phyloP scores from a whole-genome alignment of 768 basidiomycete genomes.

The Tulasnella calospora region DNA sequence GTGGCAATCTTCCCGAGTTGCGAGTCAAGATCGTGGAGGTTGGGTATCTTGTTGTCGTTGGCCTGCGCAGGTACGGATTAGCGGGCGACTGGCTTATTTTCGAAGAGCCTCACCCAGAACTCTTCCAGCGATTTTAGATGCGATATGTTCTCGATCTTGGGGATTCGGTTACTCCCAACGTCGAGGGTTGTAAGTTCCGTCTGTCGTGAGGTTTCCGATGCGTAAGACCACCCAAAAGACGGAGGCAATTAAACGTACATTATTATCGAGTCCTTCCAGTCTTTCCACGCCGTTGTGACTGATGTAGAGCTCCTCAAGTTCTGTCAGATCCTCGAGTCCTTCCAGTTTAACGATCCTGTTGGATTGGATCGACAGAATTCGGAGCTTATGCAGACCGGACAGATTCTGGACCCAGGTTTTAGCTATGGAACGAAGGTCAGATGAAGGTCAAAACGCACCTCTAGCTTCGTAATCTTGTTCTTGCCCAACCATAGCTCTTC shows the following conservation, averaged over 20 bases:
- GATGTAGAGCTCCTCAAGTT: constrained; percentile 84
- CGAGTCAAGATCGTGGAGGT: constrained; percentile 59
- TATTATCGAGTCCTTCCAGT: constrained; percentile 79
- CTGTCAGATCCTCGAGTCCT: constrained; percentile 63
- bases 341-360: constrained; percentile 89
- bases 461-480: constrained; percentile 88
- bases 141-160: constrained; percentile 71
- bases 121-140: constrained; percentile 79
- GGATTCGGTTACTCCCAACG: constrained; percentile 77
- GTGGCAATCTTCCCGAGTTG: constrained; percentile 57
- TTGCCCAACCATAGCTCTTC: constrained; percentile 97
- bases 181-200: constrained; percentile 78
- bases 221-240: neutral
- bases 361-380: constrained; percentile 85
- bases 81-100: neutral
- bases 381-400: constrained; percentile 61
- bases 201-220: constrained; percentile 34
- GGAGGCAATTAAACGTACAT: constrained; percentile 46
- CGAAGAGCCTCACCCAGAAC: constrained; percentile 66
- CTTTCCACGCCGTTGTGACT: constrained; percentile 86
- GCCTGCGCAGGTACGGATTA: constrained; percentile 48
- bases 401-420: constrained; percentile 53
- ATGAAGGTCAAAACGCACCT: constrained; percentile 47
- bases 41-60: constrained; percentile 78
- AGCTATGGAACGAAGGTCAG: neutral